Base-by-base conservation (phyloP, 352 stramenopile species). In the Plasmopara muralis region DNA sequence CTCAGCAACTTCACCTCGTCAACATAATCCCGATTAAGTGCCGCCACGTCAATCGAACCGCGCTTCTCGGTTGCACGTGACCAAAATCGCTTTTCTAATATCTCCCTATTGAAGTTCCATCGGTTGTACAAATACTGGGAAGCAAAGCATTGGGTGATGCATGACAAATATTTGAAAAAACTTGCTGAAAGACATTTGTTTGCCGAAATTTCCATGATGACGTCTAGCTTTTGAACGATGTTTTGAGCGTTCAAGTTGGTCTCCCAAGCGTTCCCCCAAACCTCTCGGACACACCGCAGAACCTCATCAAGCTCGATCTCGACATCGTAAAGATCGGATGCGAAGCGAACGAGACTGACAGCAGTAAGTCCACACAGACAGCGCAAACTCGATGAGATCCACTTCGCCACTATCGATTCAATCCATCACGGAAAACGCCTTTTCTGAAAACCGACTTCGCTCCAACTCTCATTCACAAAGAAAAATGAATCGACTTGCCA, bases 321-420 rank as follows among this genome's bases (percentile, higher is more conserved):
- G 2, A 71, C 49, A 33, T 90, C 77, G 56, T 90, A 90, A 7
- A 90, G 58, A 53, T 86, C 74, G 43, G 85, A 90, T 2, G 79
- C 72, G 47, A 85, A 90, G 8, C 64, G 68, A 45, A 87, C 69
- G 34, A 87, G 74, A 20, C 69, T 79, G 34, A 64, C 41, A 83
- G 61, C 77, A 89, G 48, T 85, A 87, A 59, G 86, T 85, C 77
- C 75, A 87, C 51, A 89, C 63, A n/a, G 73, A 66, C 44, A 87
- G 47, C 30, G 87, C 77, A 50, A 87, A 88, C 57, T 88, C 77
- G 41, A 85, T 59, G 43, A 85, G 86, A 59, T 88, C 70, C 25
- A 88, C 71, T 49, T 84, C 70, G 33, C 77, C 75, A 35, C 71
- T 87, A 18, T 66, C 63, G 50, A 87, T 77, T 25, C 60, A 66